Base-by-base conservation (phyloP, 1,284 basidiomycete species). In the Microbotryomycetes sp. region DNA sequence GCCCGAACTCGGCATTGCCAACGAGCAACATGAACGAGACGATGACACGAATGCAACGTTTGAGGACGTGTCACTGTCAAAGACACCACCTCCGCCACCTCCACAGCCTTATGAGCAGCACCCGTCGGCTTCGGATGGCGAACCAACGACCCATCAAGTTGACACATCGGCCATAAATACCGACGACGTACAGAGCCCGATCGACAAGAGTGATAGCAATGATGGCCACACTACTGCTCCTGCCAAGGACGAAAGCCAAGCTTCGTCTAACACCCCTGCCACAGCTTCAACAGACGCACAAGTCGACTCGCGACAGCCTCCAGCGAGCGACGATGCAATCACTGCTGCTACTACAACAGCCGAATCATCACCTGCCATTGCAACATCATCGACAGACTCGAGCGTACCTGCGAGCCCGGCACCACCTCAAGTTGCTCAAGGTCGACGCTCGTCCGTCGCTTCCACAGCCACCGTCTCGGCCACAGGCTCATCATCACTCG, bases 401-500 rank as follows among this genome's bases (percentile, higher is more conserved):
- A 42, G 36, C 36, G 36, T 42, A 19, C 36, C 36, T 12, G 12
- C 36, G 36, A 42, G 36, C 36, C 36, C 58, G 23, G 47, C 56
- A 14, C 54, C 53, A 2, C 60, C 58, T n/a, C 58, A 42, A 26
- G 15, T 42, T 16, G 42, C n/a, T 31, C 30, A 15, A 42, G 54
- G 28, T 12, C 60, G 65, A 14, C 58, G 67, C 54, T 65, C 66
- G 30, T 69, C 67, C 4, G 51, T 66, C 51, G 67, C 58, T 9
- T 69, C 67, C 3, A 66, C 61, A 48, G 61, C 56, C 29, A 69
- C 67, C 30, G 56, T 69, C 30, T 62, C 62, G 1, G 65, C 60
- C 0, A 58, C 63, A 0, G 67, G 67, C 7, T 69, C 67, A n/a
- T 63, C 60, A 3, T 63, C 66, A 42, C 62, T 69, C 52, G 73